phyloP scores from a whole-genome alignment of 176 grass and related monocot genomes.

The Dendrocalamus sinicus region DNA sequence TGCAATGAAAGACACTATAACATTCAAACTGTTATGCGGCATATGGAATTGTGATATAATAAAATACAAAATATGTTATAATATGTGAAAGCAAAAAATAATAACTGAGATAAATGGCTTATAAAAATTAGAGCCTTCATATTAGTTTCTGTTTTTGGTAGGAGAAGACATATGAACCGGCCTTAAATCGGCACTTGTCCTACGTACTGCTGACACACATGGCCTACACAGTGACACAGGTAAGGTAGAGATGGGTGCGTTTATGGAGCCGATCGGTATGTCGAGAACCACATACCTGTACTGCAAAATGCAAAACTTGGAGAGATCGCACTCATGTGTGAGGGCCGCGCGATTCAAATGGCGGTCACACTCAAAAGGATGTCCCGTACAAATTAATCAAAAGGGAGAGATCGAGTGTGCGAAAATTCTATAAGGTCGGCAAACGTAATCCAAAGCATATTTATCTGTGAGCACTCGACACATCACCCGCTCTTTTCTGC shows the following conservation, averaged over 20 bases:
- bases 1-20: too few species aligned
- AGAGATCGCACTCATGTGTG: conserved; percentile 51
- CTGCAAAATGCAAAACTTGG: conserved; percentile 33
- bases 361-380: conserved; percentile 49
- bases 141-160: too few species aligned
- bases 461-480: conserved; percentile 49
- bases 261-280: not conserved
- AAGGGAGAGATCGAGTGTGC: conserved; percentile 6
- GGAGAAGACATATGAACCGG: too few species aligned
- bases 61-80: too few species aligned
- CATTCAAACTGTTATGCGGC: too few species aligned
- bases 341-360: conserved; percentile 15
- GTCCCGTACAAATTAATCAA: conserved; percentile 22
- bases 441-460: conserved; percentile 47
- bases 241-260: not conserved
- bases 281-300: conserved; percentile 44
- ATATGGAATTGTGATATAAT: too few species aligned
- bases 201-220: not conserved
- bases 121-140: too few species aligned
- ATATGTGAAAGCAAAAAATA: too few species aligned
- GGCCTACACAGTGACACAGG: not conserved
- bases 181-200: not conserved
- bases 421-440: conserved; percentile 38
- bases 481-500: conserved; percentile 18
- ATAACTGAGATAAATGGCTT: too few species aligned